Percentiles rank a stretch among this genome's conserved stretches.
These are phyloP conservation scores for Pythium apleroticum DNA, from an alignment of 352 stramenopile genomes.

Conservation along the genomic window DNA sequence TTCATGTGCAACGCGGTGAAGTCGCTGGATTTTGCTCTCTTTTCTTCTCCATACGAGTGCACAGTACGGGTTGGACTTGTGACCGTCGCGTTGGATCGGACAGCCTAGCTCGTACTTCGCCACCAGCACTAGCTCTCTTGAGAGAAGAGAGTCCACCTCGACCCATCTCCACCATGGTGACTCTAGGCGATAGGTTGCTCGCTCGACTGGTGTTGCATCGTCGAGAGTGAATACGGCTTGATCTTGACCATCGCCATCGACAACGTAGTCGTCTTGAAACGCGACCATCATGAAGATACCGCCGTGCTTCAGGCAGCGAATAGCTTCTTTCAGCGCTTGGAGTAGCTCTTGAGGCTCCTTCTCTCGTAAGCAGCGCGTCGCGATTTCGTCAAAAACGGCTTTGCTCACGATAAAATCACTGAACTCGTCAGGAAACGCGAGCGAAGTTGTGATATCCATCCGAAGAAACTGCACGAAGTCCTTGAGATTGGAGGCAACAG, in stretches of 20 bases:
- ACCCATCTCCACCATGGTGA: neutral
- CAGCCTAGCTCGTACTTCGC: neutral
- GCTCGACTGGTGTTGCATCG: neutral
- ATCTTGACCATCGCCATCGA: neutral
- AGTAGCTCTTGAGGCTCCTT: constrained; percentile 16
- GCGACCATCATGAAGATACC: constrained; percentile 28
- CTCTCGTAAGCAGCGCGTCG: neutral
- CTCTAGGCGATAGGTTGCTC: neutral
- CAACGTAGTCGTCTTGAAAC: constrained; percentile 10
- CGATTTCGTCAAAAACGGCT: constrained; percentile 31
- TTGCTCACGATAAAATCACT: constrained; percentile 36
- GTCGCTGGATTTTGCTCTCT: constrained; percentile 19
- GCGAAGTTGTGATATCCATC: constrained; percentile 14
- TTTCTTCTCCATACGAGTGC: constrained; percentile 27
- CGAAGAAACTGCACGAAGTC: constrained; percentile 23
- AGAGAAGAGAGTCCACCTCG: neutral
- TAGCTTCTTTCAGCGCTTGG: constrained; percentile 22
- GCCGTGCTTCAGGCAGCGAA: constrained; percentile 33
- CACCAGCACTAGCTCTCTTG: neutral
- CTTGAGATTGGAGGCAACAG: constrained; percentile 5
- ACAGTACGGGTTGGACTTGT: constrained; percentile 17
- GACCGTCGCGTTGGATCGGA: neutral
- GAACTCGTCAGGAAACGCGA: constrained; percentile 28
- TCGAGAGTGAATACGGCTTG: neutral
- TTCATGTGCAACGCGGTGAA: constrained; percentile 5